Conservation (phyloP, 805 yeast species). For the Debaryomyces prosopidis region DNA sequence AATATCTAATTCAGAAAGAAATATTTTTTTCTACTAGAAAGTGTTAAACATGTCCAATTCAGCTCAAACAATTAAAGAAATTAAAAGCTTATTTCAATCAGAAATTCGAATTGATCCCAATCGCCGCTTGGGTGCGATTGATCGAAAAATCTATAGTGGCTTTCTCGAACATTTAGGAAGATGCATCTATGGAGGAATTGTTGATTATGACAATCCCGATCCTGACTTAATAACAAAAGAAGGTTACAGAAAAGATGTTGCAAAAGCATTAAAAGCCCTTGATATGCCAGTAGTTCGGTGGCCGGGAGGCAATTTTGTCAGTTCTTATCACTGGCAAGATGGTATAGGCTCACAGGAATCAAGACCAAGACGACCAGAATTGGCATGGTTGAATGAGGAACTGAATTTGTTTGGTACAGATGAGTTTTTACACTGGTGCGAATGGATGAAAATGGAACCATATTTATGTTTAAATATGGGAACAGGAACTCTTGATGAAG, state of each 20-base stretch:
- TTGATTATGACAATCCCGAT: conserved; percentile 21
- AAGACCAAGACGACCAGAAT: conserved; percentile 32
- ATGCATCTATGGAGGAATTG: conserved; percentile 37
- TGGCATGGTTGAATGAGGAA: conserved; percentile 35
- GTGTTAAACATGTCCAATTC: conserved; percentile 13
- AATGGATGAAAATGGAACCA: conserved; percentile 27
- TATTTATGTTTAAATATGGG: conserved; percentile 36
- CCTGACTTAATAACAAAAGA: conserved; percentile 17
- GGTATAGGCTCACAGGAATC: conserved; percentile 30
- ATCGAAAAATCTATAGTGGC: conserved; percentile 30
- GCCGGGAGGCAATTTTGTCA: conserved; percentile 38
- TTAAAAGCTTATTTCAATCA: conserved; percentile 8
- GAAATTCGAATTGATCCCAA: conserved; percentile 27
- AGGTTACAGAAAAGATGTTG: conserved; percentile 29
- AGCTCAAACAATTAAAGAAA: conserved; percentile 15
- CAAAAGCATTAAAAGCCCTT: conserved; percentile 26
- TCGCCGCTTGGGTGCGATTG: conserved; percentile 22
- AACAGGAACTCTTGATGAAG: conserved; percentile 35
- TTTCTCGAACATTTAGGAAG: conserved; percentile 37
- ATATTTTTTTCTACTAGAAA: too few relatives aligned
- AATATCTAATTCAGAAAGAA: too few relatives aligned
- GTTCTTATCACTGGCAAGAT: conserved; percentile 34
- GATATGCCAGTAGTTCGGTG: conserved; percentile 34
- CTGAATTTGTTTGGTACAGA: conserved; percentile 33
- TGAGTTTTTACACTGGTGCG: conserved; percentile 35